phyloP scores from a whole-genome alignment of 1,139 yeast species.

The Protomyces inundatus region DNA sequence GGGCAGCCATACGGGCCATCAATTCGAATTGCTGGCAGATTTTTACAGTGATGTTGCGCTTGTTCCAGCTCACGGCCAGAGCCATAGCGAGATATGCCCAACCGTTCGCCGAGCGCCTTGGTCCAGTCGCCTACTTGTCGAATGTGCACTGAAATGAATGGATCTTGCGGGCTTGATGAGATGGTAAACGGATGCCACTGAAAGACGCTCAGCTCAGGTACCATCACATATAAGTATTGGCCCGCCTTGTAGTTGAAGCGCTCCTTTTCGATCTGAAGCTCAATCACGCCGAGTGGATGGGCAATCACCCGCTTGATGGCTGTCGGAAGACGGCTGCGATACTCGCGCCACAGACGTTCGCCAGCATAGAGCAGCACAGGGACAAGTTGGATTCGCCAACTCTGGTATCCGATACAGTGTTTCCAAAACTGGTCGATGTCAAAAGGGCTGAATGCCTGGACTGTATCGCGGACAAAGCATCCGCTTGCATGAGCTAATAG shows the following conservation, averaged over 20 bases:
- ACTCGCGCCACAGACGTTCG: constrained; percentile 7
- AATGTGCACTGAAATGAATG: constrained; percentile 2
- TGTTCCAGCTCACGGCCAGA: background rate
- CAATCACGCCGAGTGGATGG: constrained; percentile 12
- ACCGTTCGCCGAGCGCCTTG: background rate
- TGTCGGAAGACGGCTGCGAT: constrained; percentile 1
- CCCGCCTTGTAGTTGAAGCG: constrained; percentile 13
- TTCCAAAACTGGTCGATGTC: background rate
- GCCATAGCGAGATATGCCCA: background rate
- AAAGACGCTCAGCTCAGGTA: background rate
- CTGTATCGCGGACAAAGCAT: constrained; percentile 15
- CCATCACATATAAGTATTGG: constrained; percentile 15
- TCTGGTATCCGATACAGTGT: constrained; percentile 15
- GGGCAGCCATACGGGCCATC: constrained; percentile 16
- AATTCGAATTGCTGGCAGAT: background rate
- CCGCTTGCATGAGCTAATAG: constrained; percentile 14
- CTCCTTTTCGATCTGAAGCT: constrained; percentile 2
- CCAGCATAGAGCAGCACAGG: background rate
- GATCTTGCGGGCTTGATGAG: constrained; percentile 3
- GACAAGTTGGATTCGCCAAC: background rate
- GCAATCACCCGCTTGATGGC: background rate
- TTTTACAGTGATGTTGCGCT: background rate
- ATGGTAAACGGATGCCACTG: constrained; percentile 28
- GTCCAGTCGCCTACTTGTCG: constrained; percentile 17
- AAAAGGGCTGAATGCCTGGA: background rate